Conservation (phyloP, 371 early-diverging fungal genomes). For the Mucor plumbeus region DNA sequence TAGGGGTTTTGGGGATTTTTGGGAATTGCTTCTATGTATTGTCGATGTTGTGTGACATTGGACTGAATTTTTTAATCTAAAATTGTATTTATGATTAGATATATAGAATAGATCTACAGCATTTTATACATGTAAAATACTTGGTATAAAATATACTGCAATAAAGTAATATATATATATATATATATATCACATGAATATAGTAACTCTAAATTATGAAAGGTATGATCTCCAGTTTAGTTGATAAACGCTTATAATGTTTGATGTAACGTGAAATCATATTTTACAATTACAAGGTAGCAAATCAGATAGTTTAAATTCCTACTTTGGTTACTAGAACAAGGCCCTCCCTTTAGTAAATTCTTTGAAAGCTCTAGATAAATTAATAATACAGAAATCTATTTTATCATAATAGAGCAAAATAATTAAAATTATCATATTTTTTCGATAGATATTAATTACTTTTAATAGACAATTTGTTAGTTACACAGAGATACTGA, state of each 20-base stretch:
- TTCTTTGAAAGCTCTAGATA: not conserved
- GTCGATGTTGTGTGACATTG: not conserved
- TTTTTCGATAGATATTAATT: not conserved
- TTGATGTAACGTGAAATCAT: constrained; percentile 5
- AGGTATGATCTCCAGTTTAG: not conserved
- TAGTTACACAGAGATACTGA: not conserved
- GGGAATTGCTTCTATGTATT: not conserved
- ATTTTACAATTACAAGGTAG: not conserved
- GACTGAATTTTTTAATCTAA: constrained; percentile 1
- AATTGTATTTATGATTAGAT: constrained; percentile 1
- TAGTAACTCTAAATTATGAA: not conserved
- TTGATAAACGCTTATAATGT: not conserved
- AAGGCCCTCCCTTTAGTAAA: not conserved
- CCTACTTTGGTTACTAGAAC: not conserved
- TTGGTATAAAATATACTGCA: not conserved
- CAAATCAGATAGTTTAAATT: not conserved
- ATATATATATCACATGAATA: not conserved
- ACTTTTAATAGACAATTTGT: not conserved
- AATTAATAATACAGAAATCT: too few relatives aligned
- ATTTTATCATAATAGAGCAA: too few relatives aligned
- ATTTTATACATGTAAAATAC: not conserved
- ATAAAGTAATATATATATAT: too few relatives aligned
- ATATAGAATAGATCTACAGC: not conserved
- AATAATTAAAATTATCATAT: too few relatives aligned
- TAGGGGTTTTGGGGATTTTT: not conserved